Evolutionary conservation across 208 protist species (phyloP).

Genomic region (Strigomonas galati): DNA sequence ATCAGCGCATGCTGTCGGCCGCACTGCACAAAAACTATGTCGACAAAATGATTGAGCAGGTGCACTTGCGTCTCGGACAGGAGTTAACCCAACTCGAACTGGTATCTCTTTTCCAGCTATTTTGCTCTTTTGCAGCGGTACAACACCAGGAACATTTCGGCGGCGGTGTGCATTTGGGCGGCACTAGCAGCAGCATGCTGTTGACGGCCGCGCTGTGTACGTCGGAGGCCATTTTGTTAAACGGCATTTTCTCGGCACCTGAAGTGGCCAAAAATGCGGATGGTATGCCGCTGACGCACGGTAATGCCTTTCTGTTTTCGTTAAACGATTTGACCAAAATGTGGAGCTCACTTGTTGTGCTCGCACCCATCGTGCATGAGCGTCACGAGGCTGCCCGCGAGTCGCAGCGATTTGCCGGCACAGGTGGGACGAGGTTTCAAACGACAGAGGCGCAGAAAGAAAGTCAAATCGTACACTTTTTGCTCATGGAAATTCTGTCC

Average conservation of each 20-base stretch:
- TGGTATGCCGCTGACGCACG: not conserved
- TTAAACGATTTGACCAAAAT: slow-evolving; percentile 29
- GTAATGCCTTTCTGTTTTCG: slow-evolving; percentile 13
- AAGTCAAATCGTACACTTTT: slow-evolving; percentile 19
- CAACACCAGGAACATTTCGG: slow-evolving; percentile 19
- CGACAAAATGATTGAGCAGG: slow-evolving; percentile 1
- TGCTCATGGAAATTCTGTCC: slow-evolving; percentile 20
- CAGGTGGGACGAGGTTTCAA: not conserved
- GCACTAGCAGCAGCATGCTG: slow-evolving; percentile 17
- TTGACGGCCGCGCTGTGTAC: not conserved
- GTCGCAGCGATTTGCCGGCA: not conserved
- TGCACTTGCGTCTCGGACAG: not conserved
- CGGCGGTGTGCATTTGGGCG: slow-evolving; percentile 28
- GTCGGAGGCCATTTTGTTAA: slow-evolving; percentile 6
- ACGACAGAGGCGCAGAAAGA: slow-evolving; percentile 12
- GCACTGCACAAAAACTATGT: slow-evolving; percentile 55
- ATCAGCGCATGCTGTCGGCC: slow-evolving; percentile 64
- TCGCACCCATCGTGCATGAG: slow-evolving; percentile 36
- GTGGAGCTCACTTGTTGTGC: slow-evolving; percentile 36
- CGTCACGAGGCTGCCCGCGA: slow-evolving; percentile 19
- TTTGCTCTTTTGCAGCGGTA: slow-evolving; percentile 8
- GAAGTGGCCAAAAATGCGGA: not conserved
- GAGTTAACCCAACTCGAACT: slow-evolving; percentile 2
- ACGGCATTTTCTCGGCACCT: not conserved
- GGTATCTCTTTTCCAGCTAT: not conserved